A percentile compares a stretch with the other conserved stretches of the same genome.
Conservation (phyloP, 2,329 filamentous ascomycete species). For the Pseudocercospora macadamiae region DNA sequence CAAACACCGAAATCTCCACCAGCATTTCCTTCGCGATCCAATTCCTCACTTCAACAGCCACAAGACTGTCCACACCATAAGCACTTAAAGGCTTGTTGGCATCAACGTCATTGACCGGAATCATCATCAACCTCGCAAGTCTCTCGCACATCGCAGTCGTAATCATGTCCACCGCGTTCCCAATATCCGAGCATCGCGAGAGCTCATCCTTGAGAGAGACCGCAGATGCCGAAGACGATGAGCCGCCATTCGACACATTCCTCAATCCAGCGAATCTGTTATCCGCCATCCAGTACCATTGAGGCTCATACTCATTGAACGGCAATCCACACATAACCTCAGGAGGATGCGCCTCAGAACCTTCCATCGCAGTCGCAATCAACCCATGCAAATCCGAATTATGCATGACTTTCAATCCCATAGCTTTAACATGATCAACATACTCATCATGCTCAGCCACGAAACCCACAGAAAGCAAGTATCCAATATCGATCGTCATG, state of each 20-base stretch:
- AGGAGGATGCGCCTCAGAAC: constrained; percentile 2
- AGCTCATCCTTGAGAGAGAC: constrained; percentile 11
- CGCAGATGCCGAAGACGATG: neutral
- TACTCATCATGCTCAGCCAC: constrained; percentile 19
- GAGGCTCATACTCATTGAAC: constrained; percentile 8
- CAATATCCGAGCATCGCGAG: constrained; percentile 4
- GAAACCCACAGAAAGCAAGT: constrained; percentile 37
- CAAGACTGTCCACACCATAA: constrained; percentile 23
- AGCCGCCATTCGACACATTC: neutral
- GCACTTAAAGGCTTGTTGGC: constrained; percentile 13
- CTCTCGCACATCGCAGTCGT: constrained; percentile 14
- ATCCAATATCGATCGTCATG: constrained; percentile 36
- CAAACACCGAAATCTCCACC: constrained; percentile 19
- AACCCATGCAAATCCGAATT: constrained; percentile 16
- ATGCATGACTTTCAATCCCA: constrained; percentile 21
- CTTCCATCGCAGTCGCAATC: constrained; percentile 16
- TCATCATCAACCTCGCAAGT: constrained; percentile 11
- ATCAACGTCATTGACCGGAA: constrained; percentile 17
- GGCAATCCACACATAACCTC: constrained; percentile 14
- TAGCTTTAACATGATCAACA: constrained; percentile 15
- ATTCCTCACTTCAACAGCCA: constrained; percentile 24
- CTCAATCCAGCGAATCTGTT: constrained; percentile 12
- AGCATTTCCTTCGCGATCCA: constrained; percentile 21
- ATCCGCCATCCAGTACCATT: constrained; percentile 19
- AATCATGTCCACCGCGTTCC: constrained; percentile 8